A percentile compares a stretch with the other conserved stretches of the same genome.
Evolutionary conservation across 2,329 filamentous ascomycete genomes (phyloP).

Genomic region (Dactylellina haptotyla): DNA sequence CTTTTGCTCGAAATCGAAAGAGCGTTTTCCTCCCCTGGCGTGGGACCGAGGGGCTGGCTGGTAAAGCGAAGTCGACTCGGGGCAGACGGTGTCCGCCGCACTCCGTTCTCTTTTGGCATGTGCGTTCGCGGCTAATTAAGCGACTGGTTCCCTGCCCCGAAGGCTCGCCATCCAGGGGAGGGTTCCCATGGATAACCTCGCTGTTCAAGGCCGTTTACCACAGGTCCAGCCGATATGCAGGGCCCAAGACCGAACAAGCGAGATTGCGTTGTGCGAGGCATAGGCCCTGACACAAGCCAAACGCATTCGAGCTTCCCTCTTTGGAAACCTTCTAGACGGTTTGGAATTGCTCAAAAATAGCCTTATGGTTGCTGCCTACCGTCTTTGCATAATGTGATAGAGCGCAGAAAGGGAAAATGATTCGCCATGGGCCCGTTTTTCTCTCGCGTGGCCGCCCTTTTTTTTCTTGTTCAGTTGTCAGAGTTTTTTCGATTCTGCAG

Average conservation of each 20-base stretch:
- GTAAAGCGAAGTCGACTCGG: conserved; percentile 2
- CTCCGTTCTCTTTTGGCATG: conserved; percentile 34
- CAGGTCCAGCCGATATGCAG: conserved; percentile 52
- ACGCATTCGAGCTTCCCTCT: conserved; percentile 43
- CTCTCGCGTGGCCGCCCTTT: conserved; percentile 21
- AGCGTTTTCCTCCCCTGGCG: too few relatives aligned
- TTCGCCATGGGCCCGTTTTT: background rate
- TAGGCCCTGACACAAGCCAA: conserved; percentile 6
- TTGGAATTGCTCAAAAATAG: conserved; percentile 48
- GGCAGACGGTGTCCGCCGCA: conserved; percentile 43
- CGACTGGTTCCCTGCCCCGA: conserved; percentile 26
- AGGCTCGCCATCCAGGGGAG: conserved; percentile 9
- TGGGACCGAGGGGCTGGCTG: too few relatives aligned
- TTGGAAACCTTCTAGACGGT: conserved; percentile 53
- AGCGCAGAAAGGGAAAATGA: conserved; percentile 11
- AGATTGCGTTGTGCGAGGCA: conserved; percentile 51
- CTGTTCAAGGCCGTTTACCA: conserved; percentile 41
- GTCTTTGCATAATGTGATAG: conserved; percentile 42
- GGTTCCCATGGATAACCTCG: conserved; percentile 50
- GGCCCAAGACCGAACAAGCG: conserved; percentile 34
- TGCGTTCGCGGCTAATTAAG: conserved; percentile 52
- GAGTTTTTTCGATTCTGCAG: background rate
- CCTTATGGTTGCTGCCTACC: conserved; percentile 48
- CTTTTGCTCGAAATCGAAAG: conserved; percentile 14
- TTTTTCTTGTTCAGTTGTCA: conserved; percentile 12